Evolutionary conservation across 495 filamentous ascomycete species (phyloP).

Genomic region (Penicillium tannophilum): DNA sequence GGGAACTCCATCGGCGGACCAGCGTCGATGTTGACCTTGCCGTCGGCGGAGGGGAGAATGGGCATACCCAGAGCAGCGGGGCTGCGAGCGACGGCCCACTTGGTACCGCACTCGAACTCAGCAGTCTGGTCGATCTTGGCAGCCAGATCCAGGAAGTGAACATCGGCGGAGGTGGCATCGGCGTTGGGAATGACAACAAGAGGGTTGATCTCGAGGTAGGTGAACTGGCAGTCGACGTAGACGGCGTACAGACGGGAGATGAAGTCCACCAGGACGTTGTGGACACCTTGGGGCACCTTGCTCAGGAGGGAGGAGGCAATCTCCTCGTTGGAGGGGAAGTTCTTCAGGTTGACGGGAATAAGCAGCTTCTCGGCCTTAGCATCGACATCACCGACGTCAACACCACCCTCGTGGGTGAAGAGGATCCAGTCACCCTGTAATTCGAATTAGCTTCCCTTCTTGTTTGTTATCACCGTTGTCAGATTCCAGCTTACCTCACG

Average conservation of each 20-base stretch:
- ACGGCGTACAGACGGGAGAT: slow-evolving; percentile 92
- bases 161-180: slow-evolving; percentile 85
- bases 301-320: slow-evolving; percentile 81
- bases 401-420: slow-evolving; percentile 98
- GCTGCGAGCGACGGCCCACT: slow-evolving; percentile 95
- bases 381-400: slow-evolving; percentile 99
- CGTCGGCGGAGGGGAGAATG: slow-evolving; percentile 52
- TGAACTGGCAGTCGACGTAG: slow-evolving; percentile 99
- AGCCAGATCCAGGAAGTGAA: slow-evolving; percentile 97
- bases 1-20: slow-evolving; percentile 99
- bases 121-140: slow-evolving; percentile 99
- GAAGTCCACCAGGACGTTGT: slow-evolving; percentile 99
- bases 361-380: slow-evolving; percentile 98
- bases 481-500: slow-evolving; percentile 68
- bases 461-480: not conserved
- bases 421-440: slow-evolving; percentile 97
- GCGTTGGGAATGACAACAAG: slow-evolving; percentile 96
- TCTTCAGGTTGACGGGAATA: slow-evolving; percentile 89
- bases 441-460: slow-evolving; percentile 13
- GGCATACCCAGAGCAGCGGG: slow-evolving; percentile 83
- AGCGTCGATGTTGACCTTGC: slow-evolving; percentile 90
- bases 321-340: slow-evolving; percentile 95
- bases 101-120: slow-evolving; percentile 98
- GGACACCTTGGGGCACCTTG: slow-evolving; percentile 92
- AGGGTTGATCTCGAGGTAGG: slow-evolving; percentile 99